These are phyloP conservation scores for Apiotrichum akiyoshidainum DNA, from an alignment of 1,284 basidiomycete genomes.

Conservation along the genomic window DNA sequence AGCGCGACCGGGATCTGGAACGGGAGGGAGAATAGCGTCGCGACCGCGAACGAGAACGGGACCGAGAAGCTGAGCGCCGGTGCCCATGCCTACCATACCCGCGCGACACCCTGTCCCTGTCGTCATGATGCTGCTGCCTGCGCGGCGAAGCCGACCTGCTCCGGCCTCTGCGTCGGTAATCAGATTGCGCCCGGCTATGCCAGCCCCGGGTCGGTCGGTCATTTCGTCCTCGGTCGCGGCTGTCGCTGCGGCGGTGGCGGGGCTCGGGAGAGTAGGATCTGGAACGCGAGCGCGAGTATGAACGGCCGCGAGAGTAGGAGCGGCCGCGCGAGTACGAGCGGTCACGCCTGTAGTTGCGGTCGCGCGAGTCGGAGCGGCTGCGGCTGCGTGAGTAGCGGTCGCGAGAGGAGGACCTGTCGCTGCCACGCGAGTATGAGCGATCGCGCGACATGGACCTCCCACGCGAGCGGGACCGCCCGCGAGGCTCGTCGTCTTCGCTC, in stretches of 20 bases:
- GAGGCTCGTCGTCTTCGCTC: slow-evolving; percentile 9
- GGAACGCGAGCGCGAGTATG: slow-evolving; percentile 1
- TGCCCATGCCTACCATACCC: slow-evolving; percentile 1
- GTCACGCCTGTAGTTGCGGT: slow-evolving; percentile 8
- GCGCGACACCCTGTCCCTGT: not conserved
- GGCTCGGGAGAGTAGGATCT: not conserved
- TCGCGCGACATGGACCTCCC: slow-evolving; percentile 2
- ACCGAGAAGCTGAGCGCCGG: not conserved
- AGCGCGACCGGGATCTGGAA: not conserved
- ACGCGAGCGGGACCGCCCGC: slow-evolving; percentile 3
- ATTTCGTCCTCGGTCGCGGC: not conserved
- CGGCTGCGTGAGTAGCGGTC: slow-evolving; percentile 3
- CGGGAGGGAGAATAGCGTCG: too few species aligned
- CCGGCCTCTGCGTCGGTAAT: slow-evolving; percentile 1
- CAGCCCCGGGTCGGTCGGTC: not conserved
- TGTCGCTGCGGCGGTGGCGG: slow-evolving; percentile 1
- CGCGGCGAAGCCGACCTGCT: slow-evolving; percentile 2
- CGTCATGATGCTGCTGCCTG: not conserved
- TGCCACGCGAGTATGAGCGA: slow-evolving; percentile 1
- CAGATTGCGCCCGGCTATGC: not conserved
- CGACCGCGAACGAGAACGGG: slow-evolving; percentile 1
- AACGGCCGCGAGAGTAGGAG: not conserved
- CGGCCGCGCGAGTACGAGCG: slow-evolving; percentile 5
- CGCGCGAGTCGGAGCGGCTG: slow-evolving; percentile 11
- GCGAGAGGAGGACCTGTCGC: slow-evolving; percentile 4